Conservation (phyloP, 108 stramenopile genomes). For the Cyclotella baltica region DNA sequence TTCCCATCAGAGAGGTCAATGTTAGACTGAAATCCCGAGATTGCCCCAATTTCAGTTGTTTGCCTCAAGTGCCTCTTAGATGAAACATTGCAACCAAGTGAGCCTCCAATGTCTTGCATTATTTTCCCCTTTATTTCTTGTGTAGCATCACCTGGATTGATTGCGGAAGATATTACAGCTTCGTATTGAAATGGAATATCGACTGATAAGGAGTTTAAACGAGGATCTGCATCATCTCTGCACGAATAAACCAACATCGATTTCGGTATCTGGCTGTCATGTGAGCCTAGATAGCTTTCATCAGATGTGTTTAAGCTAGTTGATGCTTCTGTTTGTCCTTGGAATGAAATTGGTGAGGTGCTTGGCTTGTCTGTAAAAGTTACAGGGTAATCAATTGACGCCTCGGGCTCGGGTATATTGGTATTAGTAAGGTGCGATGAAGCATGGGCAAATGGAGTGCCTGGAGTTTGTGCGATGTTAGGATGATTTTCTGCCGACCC, state of each 20-base stretch:
- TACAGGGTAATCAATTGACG: too few species aligned
- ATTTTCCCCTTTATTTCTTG: background rate
- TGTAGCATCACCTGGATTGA: background rate
- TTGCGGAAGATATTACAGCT: background rate
- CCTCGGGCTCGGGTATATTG: too few species aligned
- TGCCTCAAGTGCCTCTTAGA: background rate
- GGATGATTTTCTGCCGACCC: too few species aligned
- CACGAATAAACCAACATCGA: constrained; percentile 3
- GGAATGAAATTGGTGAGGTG: background rate
- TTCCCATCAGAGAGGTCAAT: background rate
- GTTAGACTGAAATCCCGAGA: background rate
- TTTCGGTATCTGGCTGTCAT: background rate
- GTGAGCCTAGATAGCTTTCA: background rate
- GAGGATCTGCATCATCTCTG: background rate
- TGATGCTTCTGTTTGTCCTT: background rate
- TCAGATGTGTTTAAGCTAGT: background rate
- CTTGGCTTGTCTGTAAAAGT: background rate
- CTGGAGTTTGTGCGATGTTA: too few species aligned
- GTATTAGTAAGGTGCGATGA: too few species aligned
- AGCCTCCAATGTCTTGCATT: background rate
- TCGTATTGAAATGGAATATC: background rate
- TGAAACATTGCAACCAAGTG: background rate
- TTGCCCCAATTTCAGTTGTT: background rate
- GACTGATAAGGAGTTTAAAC: background rate
- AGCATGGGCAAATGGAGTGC: too few species aligned